phyloP scores from a whole-genome alignment of 148 eudicot species.

The Rhododendron henanense region DNA sequence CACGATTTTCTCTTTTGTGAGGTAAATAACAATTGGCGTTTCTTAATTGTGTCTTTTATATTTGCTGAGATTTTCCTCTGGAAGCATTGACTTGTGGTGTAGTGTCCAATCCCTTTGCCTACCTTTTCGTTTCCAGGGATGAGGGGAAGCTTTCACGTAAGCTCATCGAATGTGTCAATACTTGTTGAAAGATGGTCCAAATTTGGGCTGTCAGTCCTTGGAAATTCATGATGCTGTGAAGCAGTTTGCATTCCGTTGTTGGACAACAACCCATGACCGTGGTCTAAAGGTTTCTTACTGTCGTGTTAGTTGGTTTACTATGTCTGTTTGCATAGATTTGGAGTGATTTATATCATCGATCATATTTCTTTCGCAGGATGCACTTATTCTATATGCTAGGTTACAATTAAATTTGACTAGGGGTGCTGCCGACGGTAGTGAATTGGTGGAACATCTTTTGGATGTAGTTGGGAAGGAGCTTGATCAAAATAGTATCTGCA shows the following conservation, averaged over 20 bases:
- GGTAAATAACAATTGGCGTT: slow-evolving; percentile 26
- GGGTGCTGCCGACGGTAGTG: slow-evolving; percentile 54
- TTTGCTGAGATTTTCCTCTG: slow-evolving; percentile 9
- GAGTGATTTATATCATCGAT: background rate
- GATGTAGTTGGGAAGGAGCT: slow-evolving; percentile 76
- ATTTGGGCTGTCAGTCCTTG: slow-evolving; percentile 62
- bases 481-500: slow-evolving; percentile 57
- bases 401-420: slow-evolving; percentile 74
- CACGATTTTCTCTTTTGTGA: slow-evolving; percentile 40
- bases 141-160: slow-evolving; percentile 78
- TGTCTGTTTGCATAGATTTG: background rate
- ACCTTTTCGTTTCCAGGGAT: slow-evolving; percentile 44
- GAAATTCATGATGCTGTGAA: slow-evolving; percentile 75
- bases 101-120: background rate
- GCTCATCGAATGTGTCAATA: slow-evolving; percentile 78
- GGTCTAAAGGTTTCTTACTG: slow-evolving; percentile 59
- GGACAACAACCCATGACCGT: slow-evolving; percentile 63
- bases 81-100: background rate
- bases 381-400: slow-evolving; percentile 66
- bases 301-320: background rate
- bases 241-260: slow-evolving; percentile 66
- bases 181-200: slow-evolving; percentile 86
- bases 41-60: background rate
- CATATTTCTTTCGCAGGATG: slow-evolving; percentile 44
- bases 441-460: slow-evolving; percentile 71